Evolutionary conservation across 1,139 yeast species (phyloP), one percentile per base, ranked within the genome.

Genomic region (Taphrina confusa): DNA sequence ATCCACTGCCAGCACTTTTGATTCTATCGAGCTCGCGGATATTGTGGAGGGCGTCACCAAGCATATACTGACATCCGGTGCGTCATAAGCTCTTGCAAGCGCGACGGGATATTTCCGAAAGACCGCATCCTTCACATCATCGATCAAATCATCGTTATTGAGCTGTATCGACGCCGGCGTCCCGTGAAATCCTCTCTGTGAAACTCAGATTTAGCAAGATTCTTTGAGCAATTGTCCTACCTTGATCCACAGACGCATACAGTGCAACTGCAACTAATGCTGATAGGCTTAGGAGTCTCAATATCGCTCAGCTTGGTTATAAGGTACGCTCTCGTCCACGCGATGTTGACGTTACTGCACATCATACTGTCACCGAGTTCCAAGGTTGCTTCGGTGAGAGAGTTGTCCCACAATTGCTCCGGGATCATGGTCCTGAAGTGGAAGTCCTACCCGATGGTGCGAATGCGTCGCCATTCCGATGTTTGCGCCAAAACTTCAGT

Each of bases 21-120:
- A 66, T 12, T 61, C 64, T n/a, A 60, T 58, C 23, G 62, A 62
- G 40, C 30, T 54, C 39, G 64, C 20, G 51, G 46, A 45, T 27
- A 59, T 30, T 12, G 52, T 30, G 16, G 49, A 39, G 9, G 61
- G 40, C 23, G 36, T 2, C 42, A 52, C 57, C 25, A 23, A 60
- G 61, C 11, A 20, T 61, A 71, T 61, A 49, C 69, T 66, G 62
- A 81, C 69, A 65, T 88, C 95, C 0, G 94, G 84, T 0, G 92
- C 87, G 68, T 88, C 95, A 62, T 76, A 80, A 16, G 72, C 69
- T 50, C 79, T 73, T 0, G 84, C 92, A 58, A 87, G 73, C 0
- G 89, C 76, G 40, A 83, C 83, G 11, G 95, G 94, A 67, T 81
- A 88, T 67, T 84, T 85, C 60, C 73, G 75, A 55, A 82, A 70